Evolutionary conservation across 1,284 basidiomycete genomes (phyloP).

Genomic region (Polyporus tsugae): DNA sequence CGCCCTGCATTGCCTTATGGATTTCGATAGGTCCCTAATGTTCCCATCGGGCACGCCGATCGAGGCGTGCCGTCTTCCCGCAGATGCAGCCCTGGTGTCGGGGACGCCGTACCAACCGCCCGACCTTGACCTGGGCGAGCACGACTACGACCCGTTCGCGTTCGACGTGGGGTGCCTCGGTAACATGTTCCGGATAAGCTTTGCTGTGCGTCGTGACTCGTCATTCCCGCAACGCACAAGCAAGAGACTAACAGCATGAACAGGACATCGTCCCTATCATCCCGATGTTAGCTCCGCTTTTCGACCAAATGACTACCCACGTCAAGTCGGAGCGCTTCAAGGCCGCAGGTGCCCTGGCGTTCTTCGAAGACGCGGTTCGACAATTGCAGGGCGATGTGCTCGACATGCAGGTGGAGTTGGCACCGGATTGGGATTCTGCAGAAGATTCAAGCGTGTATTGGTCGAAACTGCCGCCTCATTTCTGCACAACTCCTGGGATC

Average conservation of each 20-base stretch:
- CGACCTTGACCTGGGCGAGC: constrained; percentile 18
- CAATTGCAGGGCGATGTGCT: background rate
- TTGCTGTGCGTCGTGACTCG: constrained; percentile 15
- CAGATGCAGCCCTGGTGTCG: constrained; percentile 9
- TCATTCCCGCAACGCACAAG: background rate
- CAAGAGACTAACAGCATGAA: background rate
- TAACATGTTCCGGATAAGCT: constrained; percentile 19
- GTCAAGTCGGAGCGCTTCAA: constrained; percentile 14
- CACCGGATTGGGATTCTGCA: background rate
- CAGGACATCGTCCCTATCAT: constrained; percentile 11
- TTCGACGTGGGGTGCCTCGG: constrained; percentile 27
- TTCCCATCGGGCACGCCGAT: constrained; percentile 13
- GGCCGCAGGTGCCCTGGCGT: constrained; percentile 11
- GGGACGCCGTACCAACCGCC: constrained; percentile 4
- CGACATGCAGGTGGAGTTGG: background rate
- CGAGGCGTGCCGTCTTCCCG: constrained; percentile 17
- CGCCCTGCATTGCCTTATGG: constrained; percentile 19
- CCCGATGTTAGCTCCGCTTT: constrained; percentile 7
- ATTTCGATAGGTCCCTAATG: constrained; percentile 24
- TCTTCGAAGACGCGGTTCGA: background rate
- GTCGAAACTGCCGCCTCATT: background rate
- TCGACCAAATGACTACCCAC: constrained; percentile 25
- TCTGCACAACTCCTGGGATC: background rate
- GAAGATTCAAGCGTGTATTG: constrained; percentile 13
- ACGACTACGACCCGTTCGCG: constrained; percentile 27